Evolutionary conservation across 2,329 filamentous ascomycete species (phyloP).

Genomic region (Corynespora cassiicola): DNA sequence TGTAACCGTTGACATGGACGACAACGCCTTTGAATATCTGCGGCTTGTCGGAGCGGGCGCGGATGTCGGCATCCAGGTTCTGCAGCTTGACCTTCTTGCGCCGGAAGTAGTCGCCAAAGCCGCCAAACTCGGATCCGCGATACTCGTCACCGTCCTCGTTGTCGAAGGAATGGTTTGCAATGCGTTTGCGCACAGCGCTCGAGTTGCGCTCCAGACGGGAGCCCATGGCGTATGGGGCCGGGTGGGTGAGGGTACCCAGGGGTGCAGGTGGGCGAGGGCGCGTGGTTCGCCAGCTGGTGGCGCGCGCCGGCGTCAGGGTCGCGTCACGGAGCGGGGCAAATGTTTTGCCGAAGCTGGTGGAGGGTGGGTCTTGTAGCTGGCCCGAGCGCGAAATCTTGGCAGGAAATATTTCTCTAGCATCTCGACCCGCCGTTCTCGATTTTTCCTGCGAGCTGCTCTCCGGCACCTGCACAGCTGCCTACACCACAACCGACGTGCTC

Average conservation of each 20-base stretch:
- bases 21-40: slow-evolving; percentile 91
- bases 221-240: slow-evolving; percentile 57
- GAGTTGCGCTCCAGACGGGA: slow-evolving; percentile 68
- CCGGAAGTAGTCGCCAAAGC: slow-evolving; percentile 89
- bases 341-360: no score
- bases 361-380: no score
- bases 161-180: slow-evolving; percentile 74
- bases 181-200: slow-evolving; percentile 66
- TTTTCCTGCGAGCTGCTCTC: slow-evolving; percentile 18
- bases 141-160: slow-evolving; percentile 92
- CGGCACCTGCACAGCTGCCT: slow-evolving; percentile 13
- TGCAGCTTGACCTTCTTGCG: slow-evolving; percentile 97
- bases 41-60: slow-evolving; percentile 75
- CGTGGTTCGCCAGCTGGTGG: no score
- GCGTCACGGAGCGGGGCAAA: slow-evolving; percentile 19
- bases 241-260: slow-evolving; percentile 3
- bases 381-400: slow-evolving; percentile 33
- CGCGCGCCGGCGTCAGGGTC: slow-evolving; percentile 13
- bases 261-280: slow-evolving; percentile 8
- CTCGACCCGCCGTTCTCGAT: slow-evolving; percentile 12
- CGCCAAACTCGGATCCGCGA: slow-evolving; percentile 82
- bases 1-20: slow-evolving; percentile 93
- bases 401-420: slow-evolving; percentile 28
- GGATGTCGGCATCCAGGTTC: slow-evolving; percentile 85
- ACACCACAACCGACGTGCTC: slow-evolving; percentile 26